Base-by-base conservation (phyloP, 768 basidiomycete genomes). In the Boletus patriciae region DNA sequence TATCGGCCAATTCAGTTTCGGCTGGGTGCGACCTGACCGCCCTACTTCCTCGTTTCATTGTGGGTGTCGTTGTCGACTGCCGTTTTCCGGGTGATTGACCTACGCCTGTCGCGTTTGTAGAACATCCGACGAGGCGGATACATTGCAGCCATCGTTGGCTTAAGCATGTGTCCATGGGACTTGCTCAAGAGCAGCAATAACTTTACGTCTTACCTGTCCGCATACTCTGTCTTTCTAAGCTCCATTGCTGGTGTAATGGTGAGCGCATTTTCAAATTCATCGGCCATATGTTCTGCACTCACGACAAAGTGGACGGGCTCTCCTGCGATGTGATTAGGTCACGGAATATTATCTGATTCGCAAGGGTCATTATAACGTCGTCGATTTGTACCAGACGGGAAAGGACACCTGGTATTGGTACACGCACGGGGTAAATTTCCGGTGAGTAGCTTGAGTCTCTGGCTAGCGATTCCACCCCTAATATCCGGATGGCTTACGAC, bases 61-160 rank as follows among this genome's bases (percentile, higher is more conserved):
- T 85, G 61, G 31, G 80, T 74, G 23, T 49, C 33, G n/a, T 40
- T 43, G 23, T 52, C 46, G 16, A 25, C n/a, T 34, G 42, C 37
- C 45, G 16, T 43, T 38, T 60, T 45, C 37, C 44, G 34, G 54
- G 18, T n/a, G 40, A 38, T 40, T 36, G 36, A 40, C 34, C 41
- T 43, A 43, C 41, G 42, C 42, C 36, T 27, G 11, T 9, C 38
- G 29, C 21, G 27, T 29, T 10, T 47, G 11, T 55, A 87, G 84
- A 92, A 88, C 66, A 92, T 94, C 67, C 84, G 91, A 21, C 82
- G 91, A 19, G 91, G 92, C 29, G 90, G 91, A 16, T 94, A 88
- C 72, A 73, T 93, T 46, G 87, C 86, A n/a, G 90, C 89, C 9
- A 77, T 87, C 46, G 84, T 90, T 40, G 90, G 90, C 6, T 66